Base-by-base conservation (phyloP, 1,284 basidiomycete species). In the Mycena sp. region DNA sequence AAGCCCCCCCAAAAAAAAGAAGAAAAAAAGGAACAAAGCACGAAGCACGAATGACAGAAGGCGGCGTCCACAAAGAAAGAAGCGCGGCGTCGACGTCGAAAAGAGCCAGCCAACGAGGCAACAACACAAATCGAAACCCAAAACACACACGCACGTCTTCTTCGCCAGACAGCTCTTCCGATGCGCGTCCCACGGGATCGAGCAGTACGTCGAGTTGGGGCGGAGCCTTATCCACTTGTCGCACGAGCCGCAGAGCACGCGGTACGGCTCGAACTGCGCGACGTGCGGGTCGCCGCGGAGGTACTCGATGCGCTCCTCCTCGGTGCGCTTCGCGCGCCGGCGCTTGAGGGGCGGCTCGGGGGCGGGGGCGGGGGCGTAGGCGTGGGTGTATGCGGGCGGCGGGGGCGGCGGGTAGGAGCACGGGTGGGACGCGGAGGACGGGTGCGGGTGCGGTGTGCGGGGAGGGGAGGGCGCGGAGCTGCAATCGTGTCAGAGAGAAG, bases 141-240 rank as follows among this genome's bases (percentile, higher is more conserved):
- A 38, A 29, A 37, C 23, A n/a, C 29, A 54, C 28, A 72, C 82
- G 73, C 67, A 89, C 88, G 85, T 82, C 74, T 88, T 89, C 77
- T 90, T 92, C 2, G 88, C 86, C 51, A 93, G 76, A 74, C 90
- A 92, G 71, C 88, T 90, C 77, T 85, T 86, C 55, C 90, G 79
- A 71, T 93, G 91, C 11, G 89, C 91, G 70, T 92, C 91, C 91
- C 91, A 93, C 0, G 91, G 91, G 61, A 92, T 92, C n/a, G 87
- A 89, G 73, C 91, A 93, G 70, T 91, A 93, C 0, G 91, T 92
- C 56, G 90, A 92, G 73, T 93, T 93, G 43, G 90, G 90, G 16
- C 91, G 83, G 19, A 93, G 79, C 35, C 91, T 84, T 67, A 93
- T 92, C 91, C 91, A 93, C 73, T 91, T 92, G 74, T 91, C 86